Evolutionary conservation across 306 rosid genomes (phyloP), one percentile per base, ranked within the genome.

Genomic region (Prinsepia uniflora): DNA sequence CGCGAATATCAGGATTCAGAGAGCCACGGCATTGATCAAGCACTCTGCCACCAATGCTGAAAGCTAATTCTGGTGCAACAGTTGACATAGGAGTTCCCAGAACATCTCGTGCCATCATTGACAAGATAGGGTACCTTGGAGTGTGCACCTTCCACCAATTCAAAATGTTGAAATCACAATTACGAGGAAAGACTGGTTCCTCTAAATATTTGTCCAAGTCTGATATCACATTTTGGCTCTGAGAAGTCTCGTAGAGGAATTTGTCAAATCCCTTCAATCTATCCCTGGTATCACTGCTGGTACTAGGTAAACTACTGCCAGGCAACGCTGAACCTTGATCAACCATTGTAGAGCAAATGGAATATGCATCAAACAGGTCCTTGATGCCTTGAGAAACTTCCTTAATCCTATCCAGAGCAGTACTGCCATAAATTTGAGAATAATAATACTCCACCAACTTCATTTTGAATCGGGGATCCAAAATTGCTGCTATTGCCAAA

Each of bases 141-240:
- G 83, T 87, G 86, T 95, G 97, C 65, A 95, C 96, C 79, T 85
- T 89, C 97, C 97, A 95, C 99, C 99, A 89, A 75, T 95, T 95
- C 73, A 95, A 75, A 67, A 95, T 77, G 82, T 86, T 85, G 73
- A 95, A 95, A 74, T 95, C 93, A 59, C 92, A 79, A 75, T 81
- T 85, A 12, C 96, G 92, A 13, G 99, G 96, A 81, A 95, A 91
- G 46, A 91, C 88, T 0, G 97, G 97, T 80, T 95, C 99, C 83
- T 91, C 96, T 69, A 94, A 69, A 77, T 94, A 94, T 84, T 94
- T 94, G 77, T 91, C 99, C 70, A 94, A 82, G 84, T 94, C 97
- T 6, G 99, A 86, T 54, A 75, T 69, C 68, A 78, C 52, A 67
- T 79, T 84, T 63, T 91, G 90, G 70, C 90, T 66, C 78, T 83